phyloP scores from a whole-genome alignment of 345 rosid species.

The Hibiscus trionum region DNA sequence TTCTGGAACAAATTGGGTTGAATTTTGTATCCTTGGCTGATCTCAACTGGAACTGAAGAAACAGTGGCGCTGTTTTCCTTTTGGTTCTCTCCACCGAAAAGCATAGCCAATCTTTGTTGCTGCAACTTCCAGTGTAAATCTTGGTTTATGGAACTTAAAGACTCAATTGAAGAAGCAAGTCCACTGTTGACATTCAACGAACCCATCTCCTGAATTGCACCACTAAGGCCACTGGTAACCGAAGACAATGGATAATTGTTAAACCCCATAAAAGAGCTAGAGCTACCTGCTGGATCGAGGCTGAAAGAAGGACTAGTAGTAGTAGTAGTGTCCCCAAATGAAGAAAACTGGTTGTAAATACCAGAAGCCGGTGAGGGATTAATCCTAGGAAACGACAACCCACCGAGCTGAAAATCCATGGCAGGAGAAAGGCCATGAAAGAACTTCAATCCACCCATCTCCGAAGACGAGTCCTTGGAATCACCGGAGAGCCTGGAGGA shows the following conservation, averaged over 20 bases:
- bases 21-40: constrained; percentile 30
- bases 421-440: constrained; percentile 56
- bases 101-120: constrained; percentile 72
- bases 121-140: constrained; percentile 93
- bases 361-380: constrained; percentile 30
- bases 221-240: constrained; percentile 22
- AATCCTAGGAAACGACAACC: constrained; percentile 42
- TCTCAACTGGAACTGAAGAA: constrained; percentile 21
- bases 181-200: constrained; percentile 49
- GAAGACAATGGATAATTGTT: constrained; percentile 32
- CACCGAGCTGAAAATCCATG: constrained; percentile 72
- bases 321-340: constrained; percentile 28
- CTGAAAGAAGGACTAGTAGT: constrained; percentile 22
- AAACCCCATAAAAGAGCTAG: constrained; percentile 43
- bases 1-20: constrained; percentile 65
- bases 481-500: constrained; percentile 37
- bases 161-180: constrained; percentile 79
- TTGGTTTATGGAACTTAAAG: constrained; percentile 82
- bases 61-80: constrained; percentile 17
- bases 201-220: constrained; percentile 40
- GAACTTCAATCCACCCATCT: constrained; percentile 58
- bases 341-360: constrained; percentile 35
- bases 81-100: constrained; percentile 39
- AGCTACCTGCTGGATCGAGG: constrained; percentile 41
- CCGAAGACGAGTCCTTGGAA: constrained; percentile 33